Conservation (phyloP, 2,329 filamentous ascomycete species). For the Mycocentrospora acerina region DNA sequence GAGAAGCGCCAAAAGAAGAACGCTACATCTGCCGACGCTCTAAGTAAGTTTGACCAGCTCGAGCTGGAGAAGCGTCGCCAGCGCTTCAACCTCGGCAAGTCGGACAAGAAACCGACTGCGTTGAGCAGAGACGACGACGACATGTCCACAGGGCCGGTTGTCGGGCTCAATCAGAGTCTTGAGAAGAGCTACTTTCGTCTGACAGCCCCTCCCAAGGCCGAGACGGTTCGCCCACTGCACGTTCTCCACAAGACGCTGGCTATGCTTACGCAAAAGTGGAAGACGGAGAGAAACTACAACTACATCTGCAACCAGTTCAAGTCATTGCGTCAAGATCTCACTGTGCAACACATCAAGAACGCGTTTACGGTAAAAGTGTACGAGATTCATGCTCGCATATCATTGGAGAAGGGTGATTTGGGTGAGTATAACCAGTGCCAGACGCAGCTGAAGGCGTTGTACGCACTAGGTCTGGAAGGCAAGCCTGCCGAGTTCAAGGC, state of each 20-base stretch:
- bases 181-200: constrained; percentile 96
- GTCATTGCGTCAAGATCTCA: constrained; percentile 95
- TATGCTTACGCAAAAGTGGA: constrained; percentile 92
- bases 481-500: constrained; percentile 96
- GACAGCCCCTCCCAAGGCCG: constrained; percentile 84
- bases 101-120: constrained; percentile 57
- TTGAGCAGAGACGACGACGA: constrained; percentile 55
- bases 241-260: constrained; percentile 84
- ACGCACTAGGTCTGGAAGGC: constrained; percentile 82
- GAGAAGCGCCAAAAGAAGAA: constrained; percentile 52
- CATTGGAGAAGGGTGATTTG: constrained; percentile 95
- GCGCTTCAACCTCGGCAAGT: constrained; percentile 68
- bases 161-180: constrained; percentile 79
- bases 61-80: constrained; percentile 85
- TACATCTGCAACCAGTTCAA: constrained; percentile 99
- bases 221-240: constrained; percentile 80
- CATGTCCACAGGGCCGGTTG: constrained; percentile 65
- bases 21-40: constrained; percentile 51
- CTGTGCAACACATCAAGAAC: constrained; percentile 94
- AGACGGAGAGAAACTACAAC: constrained; percentile 86
- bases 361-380: constrained; percentile 96
- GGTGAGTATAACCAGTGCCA: constrained; percentile 99
- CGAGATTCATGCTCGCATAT: constrained; percentile 96
- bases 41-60: constrained; percentile 89
- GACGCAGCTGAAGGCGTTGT: constrained; percentile 91